A percentile compares a stretch with the other conserved stretches of the same genome.
These are phyloP conservation scores for Gillenia trifoliata DNA, from an alignment of 306 rosid species.

Conservation along the genomic window DNA sequence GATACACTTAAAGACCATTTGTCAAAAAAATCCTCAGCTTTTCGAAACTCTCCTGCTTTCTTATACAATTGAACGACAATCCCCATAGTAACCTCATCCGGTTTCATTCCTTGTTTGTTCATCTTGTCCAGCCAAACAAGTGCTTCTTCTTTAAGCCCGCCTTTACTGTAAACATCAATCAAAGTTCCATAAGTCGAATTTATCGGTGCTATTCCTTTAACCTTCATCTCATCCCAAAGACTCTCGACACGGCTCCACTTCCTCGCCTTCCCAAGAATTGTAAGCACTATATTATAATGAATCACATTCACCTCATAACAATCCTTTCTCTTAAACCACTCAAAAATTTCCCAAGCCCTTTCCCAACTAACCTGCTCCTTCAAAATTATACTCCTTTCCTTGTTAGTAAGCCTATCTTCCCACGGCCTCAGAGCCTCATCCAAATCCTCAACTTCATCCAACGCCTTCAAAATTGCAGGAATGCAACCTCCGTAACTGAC, in stretches of 20 bases:
- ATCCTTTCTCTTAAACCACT: constrained; percentile 66
- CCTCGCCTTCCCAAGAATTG: constrained; percentile 54
- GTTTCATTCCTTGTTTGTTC: constrained; percentile 67
- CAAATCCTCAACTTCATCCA: constrained; percentile 50
- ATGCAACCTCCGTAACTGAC: constrained; percentile 49
- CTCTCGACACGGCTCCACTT: constrained; percentile 52
- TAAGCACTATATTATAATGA: constrained; percentile 68
- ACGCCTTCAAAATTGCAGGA: constrained; percentile 52
- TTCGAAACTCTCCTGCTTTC: constrained; percentile 72
- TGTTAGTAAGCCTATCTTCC: constrained; percentile 43
- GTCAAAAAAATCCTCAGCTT: constrained; percentile 72
- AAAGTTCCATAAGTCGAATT: constrained; percentile 80
- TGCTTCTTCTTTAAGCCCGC: constrained; percentile 66
- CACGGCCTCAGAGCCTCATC: constrained; percentile 65
- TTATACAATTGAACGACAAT: constrained; percentile 84
- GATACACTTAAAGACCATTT: constrained; percentile 58
- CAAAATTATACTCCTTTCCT: constrained; percentile 63
- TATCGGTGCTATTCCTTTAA: constrained; percentile 50
- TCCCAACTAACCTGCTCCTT: constrained; percentile 63
- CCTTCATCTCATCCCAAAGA: constrained; percentile 70
- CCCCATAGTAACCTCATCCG: constrained; percentile 94
- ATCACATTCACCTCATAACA: constrained; percentile 66
- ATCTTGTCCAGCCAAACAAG: constrained; percentile 74
- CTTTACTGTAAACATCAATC: constrained; percentile 85
- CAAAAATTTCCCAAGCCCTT: constrained; percentile 60